Base-by-base conservation (phyloP, 2,329 filamentous ascomycete genomes). In the Neofusicoccum sp. region DNA sequence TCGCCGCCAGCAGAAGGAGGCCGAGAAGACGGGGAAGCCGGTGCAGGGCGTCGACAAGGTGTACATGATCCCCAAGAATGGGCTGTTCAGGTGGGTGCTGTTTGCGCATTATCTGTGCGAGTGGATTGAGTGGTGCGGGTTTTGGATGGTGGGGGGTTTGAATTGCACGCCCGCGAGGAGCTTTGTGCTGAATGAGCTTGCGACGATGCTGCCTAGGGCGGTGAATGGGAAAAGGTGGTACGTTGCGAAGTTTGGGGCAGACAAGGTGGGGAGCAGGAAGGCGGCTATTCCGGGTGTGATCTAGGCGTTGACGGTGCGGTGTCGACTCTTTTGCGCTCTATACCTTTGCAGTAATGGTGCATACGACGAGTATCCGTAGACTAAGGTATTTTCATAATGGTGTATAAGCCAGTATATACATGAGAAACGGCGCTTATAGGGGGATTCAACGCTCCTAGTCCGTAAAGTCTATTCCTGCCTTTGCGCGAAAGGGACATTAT, bases 91-190 rank as follows among this genome's bases (percentile, higher is more conserved):
- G 67, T 89, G 88, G 71, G 85, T 97, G 73, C 83, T 98, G 64
- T 97, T 89, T 76, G 93, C 95, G 68, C 95, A 99, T 76, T 99
- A 97, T 76, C 82, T 96, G n/a, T 90, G 89, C 73, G 95, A 99
- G 79, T 99, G 95, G 95, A 75, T 97, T 60, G 95, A 99, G 82
- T 99, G 95, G 95, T 76, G 85, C 3, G 95, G 95, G 0, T 99
- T 93, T 76, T 93, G 89, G 81, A 85, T 97, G 75, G 85, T 90
- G 68, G 85, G 88, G 1, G 83, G 84, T 0, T 85, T 81, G 78
- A 77, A 79, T 4, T 92, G 89, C 72, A 79, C 86, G 52, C 94
- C 95, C 0, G 94, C 92, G 29, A 82, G 93, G 71, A 85, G 85
- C 56, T 98, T 98, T 73, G 71, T 97, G 48, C 67, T 96, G 52